A percentile compares a stretch with the other conserved stretches of the same genome.
These are phyloP conservation scores for Pseudotsuga menziesii DNA, from an alignment of 75 land plant species.

Conservation along the genomic window DNA sequence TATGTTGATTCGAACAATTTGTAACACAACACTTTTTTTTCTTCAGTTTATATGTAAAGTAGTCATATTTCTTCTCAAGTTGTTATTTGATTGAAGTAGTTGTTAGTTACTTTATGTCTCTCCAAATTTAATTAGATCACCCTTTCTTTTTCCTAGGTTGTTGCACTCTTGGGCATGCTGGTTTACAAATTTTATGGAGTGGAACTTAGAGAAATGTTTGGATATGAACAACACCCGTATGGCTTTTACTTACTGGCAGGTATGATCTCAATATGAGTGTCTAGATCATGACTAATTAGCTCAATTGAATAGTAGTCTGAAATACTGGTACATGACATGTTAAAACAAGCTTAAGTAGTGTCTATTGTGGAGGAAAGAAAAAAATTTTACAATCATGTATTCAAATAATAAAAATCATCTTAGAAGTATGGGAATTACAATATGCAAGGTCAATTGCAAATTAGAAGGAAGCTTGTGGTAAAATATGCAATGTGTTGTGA, in stretches of 20 bases:
- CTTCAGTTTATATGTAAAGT: no score
- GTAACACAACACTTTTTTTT: no score
- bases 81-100: no score
- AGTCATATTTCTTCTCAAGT: no score
- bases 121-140: neutral
- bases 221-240: conserved; percentile 80
- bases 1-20: no score
- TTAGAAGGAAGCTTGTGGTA: no score
- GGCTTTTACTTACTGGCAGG: conserved; percentile 83
- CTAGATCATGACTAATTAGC: neutral
- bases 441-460: neutral
- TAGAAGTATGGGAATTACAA: neutral
- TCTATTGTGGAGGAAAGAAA: neutral
- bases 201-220: conserved; percentile 90
- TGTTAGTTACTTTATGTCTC: no score
- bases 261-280: conserved; percentile 17
- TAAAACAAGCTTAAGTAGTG: neutral
- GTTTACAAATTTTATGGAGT: conserved; percentile 86
- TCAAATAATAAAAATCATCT: neutral
- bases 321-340: neutral
- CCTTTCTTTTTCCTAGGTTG: conserved; percentile 45
- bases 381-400: neutral
- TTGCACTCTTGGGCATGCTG: conserved; percentile 71
- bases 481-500: no score
- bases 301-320: neutral